phyloP scores from a whole-genome alignment of 2,329 filamentous ascomycete species.

The Grosmannia serpens region DNA sequence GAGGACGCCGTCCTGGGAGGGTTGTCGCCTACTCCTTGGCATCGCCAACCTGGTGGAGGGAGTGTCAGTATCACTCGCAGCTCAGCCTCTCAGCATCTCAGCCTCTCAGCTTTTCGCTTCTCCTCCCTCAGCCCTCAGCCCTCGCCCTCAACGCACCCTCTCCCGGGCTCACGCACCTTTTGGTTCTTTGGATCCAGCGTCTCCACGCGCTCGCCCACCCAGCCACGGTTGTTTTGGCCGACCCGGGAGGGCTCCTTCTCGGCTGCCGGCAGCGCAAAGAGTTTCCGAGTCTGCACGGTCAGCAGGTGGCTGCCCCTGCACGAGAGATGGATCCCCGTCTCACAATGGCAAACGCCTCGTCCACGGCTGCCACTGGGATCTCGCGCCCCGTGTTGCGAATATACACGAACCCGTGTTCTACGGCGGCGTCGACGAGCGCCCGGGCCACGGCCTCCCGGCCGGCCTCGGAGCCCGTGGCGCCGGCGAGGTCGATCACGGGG shows the following conservation, averaged over 20 bases:
- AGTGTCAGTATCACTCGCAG: not conserved
- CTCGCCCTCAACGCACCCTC: too few relatives aligned
- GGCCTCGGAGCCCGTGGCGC: slow-evolving; percentile 17
- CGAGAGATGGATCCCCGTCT: not conserved
- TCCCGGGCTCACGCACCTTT: slow-evolving; percentile 35
- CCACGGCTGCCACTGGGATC: slow-evolving; percentile 55
- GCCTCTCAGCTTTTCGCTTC: too few relatives aligned
- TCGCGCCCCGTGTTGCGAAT: slow-evolving; percentile 63
- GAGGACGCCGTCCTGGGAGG: not conserved
- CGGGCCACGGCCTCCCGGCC: slow-evolving; percentile 39
- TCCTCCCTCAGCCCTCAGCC: too few relatives aligned
- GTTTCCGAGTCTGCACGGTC: slow-evolving; percentile 47
- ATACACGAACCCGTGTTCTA: slow-evolving; percentile 80
- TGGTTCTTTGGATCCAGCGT: slow-evolving; percentile 77
- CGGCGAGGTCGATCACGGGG: slow-evolving; percentile 73
- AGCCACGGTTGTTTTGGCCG: slow-evolving; percentile 72
- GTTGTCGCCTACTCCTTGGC: slow-evolving; percentile 62
- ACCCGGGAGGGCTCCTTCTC: slow-evolving; percentile 70
- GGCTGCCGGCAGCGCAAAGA: slow-evolving; percentile 59
- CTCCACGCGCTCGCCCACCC: slow-evolving; percentile 80
- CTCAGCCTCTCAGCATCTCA: too few relatives aligned
- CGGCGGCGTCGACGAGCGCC: slow-evolving; percentile 67
- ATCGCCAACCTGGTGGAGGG: slow-evolving; percentile 56
- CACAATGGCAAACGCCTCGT: slow-evolving; percentile 64
- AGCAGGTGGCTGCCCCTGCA: not conserved